Evolutionary conservation across 2,329 filamentous ascomycete genomes (phyloP).

Genomic region (Microascus cirrosus): DNA sequence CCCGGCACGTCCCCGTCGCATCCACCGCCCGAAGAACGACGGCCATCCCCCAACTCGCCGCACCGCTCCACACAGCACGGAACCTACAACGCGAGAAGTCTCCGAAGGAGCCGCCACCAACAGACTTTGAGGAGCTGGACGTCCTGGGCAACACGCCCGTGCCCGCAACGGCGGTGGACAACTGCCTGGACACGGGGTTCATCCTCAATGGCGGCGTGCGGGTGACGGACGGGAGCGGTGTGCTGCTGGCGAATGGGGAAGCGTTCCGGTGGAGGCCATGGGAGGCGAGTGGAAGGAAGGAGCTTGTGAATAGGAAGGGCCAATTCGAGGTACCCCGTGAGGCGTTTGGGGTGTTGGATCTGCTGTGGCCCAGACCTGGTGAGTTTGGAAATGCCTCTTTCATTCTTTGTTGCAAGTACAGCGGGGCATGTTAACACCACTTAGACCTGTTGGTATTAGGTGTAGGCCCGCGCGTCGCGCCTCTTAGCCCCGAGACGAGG

Average conservation of each 20-base stretch:
- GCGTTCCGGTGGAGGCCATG: conserved; percentile 85
- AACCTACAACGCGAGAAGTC: neutral
- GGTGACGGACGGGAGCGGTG: conserved; percentile 57
- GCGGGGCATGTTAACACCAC: neutral
- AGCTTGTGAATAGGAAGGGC: conserved; percentile 62
- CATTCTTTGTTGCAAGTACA: neutral
- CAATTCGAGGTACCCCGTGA: conserved; percentile 67
- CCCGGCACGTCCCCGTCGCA: neutral
- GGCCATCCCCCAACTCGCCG: neutral
- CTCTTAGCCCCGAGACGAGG: conserved; percentile 65
- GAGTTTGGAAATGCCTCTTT: conserved; percentile 15
- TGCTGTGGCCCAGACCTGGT: conserved; percentile 87
- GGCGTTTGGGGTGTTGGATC: conserved; percentile 62
- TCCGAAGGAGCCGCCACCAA: conserved; percentile 9
- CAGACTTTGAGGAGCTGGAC: conserved; percentile 65
- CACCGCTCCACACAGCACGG: neutral
- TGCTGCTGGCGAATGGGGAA: conserved; percentile 75
- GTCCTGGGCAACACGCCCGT: conserved; percentile 65
- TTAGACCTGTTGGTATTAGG: conserved; percentile 83
- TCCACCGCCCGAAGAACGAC: neutral
- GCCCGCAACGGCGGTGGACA: conserved; percentile 75
- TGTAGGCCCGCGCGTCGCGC: conserved; percentile 63
- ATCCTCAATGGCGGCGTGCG: conserved; percentile 70
- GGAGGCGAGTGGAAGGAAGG: conserved; percentile 34
- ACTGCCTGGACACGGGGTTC: conserved; percentile 75